Evolutionary conservation across 129 eudicot genomes (phyloP).

Genomic region (Helianthus tuberosus): DNA sequence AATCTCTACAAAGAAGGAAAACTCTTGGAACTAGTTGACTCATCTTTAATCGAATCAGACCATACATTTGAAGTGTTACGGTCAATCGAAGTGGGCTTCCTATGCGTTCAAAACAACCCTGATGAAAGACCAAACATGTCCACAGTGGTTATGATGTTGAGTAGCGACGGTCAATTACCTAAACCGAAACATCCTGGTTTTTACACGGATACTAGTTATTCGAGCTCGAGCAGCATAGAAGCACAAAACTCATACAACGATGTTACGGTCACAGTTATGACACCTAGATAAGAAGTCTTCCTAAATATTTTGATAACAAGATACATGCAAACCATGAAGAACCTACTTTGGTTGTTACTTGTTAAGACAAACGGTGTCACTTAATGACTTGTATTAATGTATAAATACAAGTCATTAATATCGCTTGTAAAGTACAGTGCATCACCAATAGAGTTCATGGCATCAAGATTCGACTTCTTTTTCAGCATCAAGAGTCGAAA

Average conservation of each 20-base stretch:
- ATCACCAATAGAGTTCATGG: too few relatives aligned
- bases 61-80: background rate
- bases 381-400: too few relatives aligned
- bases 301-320: too few relatives aligned
- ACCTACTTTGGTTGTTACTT: too few relatives aligned
- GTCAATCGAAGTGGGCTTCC: too few relatives aligned
- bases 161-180: background rate
- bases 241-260: background rate
- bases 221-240: background rate
- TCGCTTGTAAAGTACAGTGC: too few relatives aligned
- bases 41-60: background rate
- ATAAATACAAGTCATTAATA: too few relatives aligned
- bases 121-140: background rate
- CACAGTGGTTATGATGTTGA: background rate
- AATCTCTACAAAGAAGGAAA: background rate
- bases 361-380: too few relatives aligned
- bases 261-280: background rate
- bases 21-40: background rate
- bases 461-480: too few relatives aligned
- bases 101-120: too few relatives aligned
- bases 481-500: too few relatives aligned
- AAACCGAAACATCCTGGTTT: background rate
- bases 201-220: background rate
- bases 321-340: too few relatives aligned
- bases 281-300: background rate